These are phyloP conservation scores for Exserohilum rostratum DNA, from an alignment of 2,329 filamentous ascomycete genomes.

Conservation along the genomic window DNA sequence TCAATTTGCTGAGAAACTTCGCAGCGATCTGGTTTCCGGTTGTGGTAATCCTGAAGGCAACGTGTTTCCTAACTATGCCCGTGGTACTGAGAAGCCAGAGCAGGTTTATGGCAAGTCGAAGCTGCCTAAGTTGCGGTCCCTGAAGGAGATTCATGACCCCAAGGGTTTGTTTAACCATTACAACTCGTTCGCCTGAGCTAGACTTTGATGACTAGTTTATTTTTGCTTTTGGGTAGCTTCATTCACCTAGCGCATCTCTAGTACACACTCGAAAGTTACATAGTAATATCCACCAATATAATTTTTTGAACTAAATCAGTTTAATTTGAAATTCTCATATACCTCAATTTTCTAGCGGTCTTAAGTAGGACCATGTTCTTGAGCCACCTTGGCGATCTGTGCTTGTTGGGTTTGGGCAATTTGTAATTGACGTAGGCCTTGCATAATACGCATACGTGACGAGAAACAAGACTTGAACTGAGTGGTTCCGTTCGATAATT, in stretches of 20 bases:
- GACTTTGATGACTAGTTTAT: not conserved
- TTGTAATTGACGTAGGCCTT: no score
- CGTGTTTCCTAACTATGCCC: constrained; percentile 42
- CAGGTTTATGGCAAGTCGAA: constrained; percentile 40
- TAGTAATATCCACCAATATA: not conserved
- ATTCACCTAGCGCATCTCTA: not conserved
- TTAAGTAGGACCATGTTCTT: no score
- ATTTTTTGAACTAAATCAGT: no score
- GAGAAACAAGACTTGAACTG: no score
- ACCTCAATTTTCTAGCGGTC: no score
- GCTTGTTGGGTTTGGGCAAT: no score
- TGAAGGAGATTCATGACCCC: constrained; percentile 45
- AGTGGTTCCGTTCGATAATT: no score
- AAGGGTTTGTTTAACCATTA: not conserved
- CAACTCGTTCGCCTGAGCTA: not conserved
- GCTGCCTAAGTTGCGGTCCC: constrained; percentile 29
- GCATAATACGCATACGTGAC: no score
- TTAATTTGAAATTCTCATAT: no score
- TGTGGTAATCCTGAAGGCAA: constrained; percentile 6
- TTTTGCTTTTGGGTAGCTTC: not conserved
- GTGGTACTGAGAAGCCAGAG: constrained; percentile 30
- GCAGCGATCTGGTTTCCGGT: not conserved
- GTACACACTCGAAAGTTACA: not conserved
- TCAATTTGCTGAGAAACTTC: not conserved
- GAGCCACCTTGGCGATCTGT: no score